Percentiles rank a stretch among this genome's conserved stretches.
Evolutionary conservation across 768 basidiomycete species (phyloP).

Genomic region (Auricularia auricula-judae): DNA sequence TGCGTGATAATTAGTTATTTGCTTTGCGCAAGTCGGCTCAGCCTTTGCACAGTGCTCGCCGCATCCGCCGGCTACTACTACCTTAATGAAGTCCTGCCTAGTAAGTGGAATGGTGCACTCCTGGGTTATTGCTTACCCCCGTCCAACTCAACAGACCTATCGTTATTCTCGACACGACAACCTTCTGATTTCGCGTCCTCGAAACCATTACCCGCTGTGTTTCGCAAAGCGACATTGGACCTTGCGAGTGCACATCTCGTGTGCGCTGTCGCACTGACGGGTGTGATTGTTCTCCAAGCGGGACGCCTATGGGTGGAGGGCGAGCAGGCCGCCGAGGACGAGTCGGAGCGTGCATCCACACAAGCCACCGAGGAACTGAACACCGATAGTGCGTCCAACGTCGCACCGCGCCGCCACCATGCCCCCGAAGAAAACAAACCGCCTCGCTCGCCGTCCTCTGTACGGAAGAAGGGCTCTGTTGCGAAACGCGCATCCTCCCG

Average conservation of each 20-base stretch:
- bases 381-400: too few species aligned
- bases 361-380: background rate
- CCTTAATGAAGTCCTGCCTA: conserved; percentile 65
- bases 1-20: conserved; percentile 25
- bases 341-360: background rate
- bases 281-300: conserved; percentile 75
- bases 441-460: too few species aligned
- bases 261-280: conserved; percentile 79
- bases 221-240: conserved; percentile 58
- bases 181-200: conserved; percentile 17
- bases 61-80: conserved; percentile 62
- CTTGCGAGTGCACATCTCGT: conserved; percentile 78
- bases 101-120: conserved; percentile 31
- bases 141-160: conserved; percentile 1
- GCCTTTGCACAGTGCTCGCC: conserved; percentile 51
- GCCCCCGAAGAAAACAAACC: too few species aligned
- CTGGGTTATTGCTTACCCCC: background rate
- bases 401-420: too few species aligned
- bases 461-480: too few species aligned
- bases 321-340: conserved; percentile 29
- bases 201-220: conserved; percentile 48
- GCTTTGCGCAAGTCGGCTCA: background rate
- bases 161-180: conserved; percentile 25
- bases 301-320: conserved; percentile 79
- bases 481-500: too few species aligned